phyloP scores from a whole-genome alignment of 2,329 filamentous ascomycete species.

The Aspergillus melleus region DNA sequence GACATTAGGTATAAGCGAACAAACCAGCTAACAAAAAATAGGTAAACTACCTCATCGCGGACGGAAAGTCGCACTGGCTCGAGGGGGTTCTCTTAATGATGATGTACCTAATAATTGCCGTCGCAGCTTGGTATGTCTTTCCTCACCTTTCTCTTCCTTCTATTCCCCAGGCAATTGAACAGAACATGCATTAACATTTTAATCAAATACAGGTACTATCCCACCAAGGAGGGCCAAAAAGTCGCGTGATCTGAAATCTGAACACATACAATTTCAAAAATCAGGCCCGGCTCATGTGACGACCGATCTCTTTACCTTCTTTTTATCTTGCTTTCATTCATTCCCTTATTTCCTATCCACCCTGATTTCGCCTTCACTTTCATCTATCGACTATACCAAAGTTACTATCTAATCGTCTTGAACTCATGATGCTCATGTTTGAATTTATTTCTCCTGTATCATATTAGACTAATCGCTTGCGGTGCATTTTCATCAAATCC shows the following conservation, averaged over 20 bases:
- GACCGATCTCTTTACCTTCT: no score
- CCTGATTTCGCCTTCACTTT: no score
- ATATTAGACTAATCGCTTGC: no score
- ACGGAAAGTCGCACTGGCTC: conserved; percentile 60
- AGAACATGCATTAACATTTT: background rate
- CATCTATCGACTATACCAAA: no score
- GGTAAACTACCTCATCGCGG: conserved; percentile 64
- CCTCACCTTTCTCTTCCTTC: no score
- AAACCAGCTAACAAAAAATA: conserved; percentile 25
- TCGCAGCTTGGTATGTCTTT: conserved; percentile 55
- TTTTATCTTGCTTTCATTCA: no score
- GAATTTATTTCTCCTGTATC: background rate
- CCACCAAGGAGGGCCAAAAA: conserved; percentile 1
- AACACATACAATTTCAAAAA: background rate
- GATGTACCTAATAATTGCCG: conserved; percentile 62
- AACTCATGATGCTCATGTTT: background rate
- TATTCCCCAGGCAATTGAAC: background rate
- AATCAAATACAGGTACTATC: conserved; percentile 14
- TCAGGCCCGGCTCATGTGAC: background rate
- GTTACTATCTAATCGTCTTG: background rate
- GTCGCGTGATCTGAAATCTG: background rate
- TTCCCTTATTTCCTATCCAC: no score
- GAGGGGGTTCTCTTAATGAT: conserved; percentile 62
- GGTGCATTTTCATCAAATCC: no score
- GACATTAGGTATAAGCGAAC: background rate